Evolutionary conservation across 2,329 filamentous ascomycete species (phyloP), one percentile per base, ranked within the genome.

Genomic region (Neopestalotiopsis sp.): DNA sequence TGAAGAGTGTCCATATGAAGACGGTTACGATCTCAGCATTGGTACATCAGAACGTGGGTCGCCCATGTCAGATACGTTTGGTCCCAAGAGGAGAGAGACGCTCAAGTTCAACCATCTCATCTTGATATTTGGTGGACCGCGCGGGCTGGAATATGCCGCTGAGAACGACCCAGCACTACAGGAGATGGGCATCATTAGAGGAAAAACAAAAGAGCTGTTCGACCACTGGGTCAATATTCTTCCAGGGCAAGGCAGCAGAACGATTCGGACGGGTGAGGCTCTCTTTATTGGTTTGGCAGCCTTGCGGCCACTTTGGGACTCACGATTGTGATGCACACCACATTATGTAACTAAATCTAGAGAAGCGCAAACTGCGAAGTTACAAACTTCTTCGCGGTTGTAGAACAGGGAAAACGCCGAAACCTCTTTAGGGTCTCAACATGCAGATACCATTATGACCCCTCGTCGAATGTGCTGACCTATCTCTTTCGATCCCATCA

Each of bases 141-240:
- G 91, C 40, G 94, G 94, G 1, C 83, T 97, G 14, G 94, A 97
- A 77, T 91, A 88, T 66, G 93, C 93, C 0, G 89, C 93, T 3
- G 85, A 87, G 81, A 89, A 89, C 71, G 87, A 89, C 72, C 79
- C 82, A 28, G 80, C 86, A 65, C 79, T 92, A 42, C 82, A 82
- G 63, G 84, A 83, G 59, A 90, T 90, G 78, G 91, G 89, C 0
- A 88, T 95, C 14, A 83, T 85, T 5, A 89, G 90, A 42, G 84
- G 84, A 30, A 90, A 89, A 70, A 91, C 90, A 7, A 88, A 85
- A 72, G 89, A 93, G 72, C 78, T 95, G 65, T 97, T 97, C 77
- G 94, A 97, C 79, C 86, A 91, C 73, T 97, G 93, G 93, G 85
- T 97, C 20, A 93, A 97, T 78, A 85, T 96, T 59, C 84, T 94